Evolutionary conservation across 495 filamentous ascomycete genomes (phyloP), one percentile per base, ranked within the genome.

Genomic region (Penicillium roqueforti): DNA sequence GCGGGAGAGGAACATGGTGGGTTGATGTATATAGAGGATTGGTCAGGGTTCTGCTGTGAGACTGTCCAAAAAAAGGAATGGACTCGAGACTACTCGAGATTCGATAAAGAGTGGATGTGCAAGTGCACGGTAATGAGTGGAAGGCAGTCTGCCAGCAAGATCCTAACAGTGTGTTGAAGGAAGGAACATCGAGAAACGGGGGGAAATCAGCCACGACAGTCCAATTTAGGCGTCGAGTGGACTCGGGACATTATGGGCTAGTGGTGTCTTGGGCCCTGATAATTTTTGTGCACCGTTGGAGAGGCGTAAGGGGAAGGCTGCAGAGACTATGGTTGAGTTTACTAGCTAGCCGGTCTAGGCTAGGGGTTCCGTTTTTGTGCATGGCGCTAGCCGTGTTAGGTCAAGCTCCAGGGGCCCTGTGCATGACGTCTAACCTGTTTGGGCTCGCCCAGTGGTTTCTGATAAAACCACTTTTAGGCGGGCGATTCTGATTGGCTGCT

Each of bases 91-190:
- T 19, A 49, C 59, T 60, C 62, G 51, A 55, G 14, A 22, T 42
- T 36, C 36, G 13, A 20, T 52, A 70, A 74, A 26, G 71, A 74
- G 55, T 62, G 71, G 65, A 70, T 51, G 65, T 72, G 71, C 69
- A 52, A 64, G 16, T 66, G 61, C 70, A 69, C 70, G 59, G 57
- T 16, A 66, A 63, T 40, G 62, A 66, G 32, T 39, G 62, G 38
- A 60, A 53, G 56, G 59, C 40, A 53, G 36, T 49, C 56, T 51
- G 41, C 52, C 53, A 56, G 41, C 47, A 51, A 25, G 20, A 42
- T 28, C 38, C 37, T 36, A 31, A 40, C 32, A 29, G 41, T n/a
- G 23, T 45, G 22, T 16, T 38, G 36, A 26, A 20, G 25, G 37
- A 28, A 14, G 9, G 32, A 29, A 50, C 45, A 40, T 31, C 13